Base-by-base conservation (phyloP, 495 filamentous ascomycete species). In the Cladorrhinum samala region DNA sequence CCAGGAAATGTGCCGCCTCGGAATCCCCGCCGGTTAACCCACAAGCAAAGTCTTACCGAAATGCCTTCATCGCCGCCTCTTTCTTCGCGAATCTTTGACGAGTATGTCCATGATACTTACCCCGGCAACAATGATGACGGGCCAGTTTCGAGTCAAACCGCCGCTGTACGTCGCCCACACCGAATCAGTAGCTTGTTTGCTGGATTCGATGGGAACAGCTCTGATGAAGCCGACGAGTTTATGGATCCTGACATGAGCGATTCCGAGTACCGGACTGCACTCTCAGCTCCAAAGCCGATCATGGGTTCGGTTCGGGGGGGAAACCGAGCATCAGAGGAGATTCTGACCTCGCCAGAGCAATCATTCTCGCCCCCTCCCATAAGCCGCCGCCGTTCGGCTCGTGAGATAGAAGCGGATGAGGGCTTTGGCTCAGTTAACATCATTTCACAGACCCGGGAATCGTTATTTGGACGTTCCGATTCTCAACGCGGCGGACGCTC, bases 121-220 rank as follows among this genome's bases (percentile, higher is more conserved):
- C 85, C 86, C 3, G 89, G 88, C 0, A 90, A 89, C 55, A 90
- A 91, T 60, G 88, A 92, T 60, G 85, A 91, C 57, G 88, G 86
- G 0, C 87, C 88, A 2, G 64, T 91, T 52, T 81, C 81, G 3
- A 74, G 70, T 43, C 77, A 83, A n/a, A 76, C 70, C 33, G 77
- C 79, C 13, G 76, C 78, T 17, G 73, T 88, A 49, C 80, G 85
- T 52, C 77, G 87, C 33, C 88, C 87, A 1, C 81, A 84, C 55
- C 75, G 87, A 54, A 84, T 86, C 25, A 90, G 85, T 60, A 91
- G 87, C 64, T 72, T 95, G n/a, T 92, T 93, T 62, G 88, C 88
- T 18, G 88, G 88, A 1, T 92, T 94, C 56, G 77, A 84, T 49
- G 71, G 72, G 6, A 81, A 57, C 45, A 80, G 77, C 54, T 79